Evolutionary conservation across 331 rosid genomes (phyloP), one percentile per base, ranked within the genome.

Genomic region (Acacia pycnantha): DNA sequence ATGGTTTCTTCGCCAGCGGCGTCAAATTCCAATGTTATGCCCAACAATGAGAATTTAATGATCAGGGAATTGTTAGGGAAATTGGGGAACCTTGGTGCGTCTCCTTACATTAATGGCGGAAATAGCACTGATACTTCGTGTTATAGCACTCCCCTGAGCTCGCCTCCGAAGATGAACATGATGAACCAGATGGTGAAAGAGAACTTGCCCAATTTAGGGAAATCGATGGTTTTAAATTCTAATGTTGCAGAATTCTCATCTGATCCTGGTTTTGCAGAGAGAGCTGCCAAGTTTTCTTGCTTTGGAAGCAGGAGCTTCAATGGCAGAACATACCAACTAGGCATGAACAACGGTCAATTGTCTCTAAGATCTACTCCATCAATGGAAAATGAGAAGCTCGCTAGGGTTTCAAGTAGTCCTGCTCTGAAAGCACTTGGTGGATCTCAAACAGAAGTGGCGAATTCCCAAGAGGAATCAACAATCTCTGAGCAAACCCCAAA

Each of bases 261-360:
- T 41, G 98, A 96, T 82, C 99, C 97, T 48, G 99, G 98, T 26
- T 96, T 96, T 75, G 99, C 90, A 6, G 98, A 88, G 79, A 87
- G 99, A 31, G 99, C 99, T 33, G 98, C 98, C 5, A 92, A 90
- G 83, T 89, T 96, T 74, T 93, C 99, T 16, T 92, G 97, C 84
- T 96, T 96, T 74, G 98, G 99, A 0, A 96, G 97, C 79, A 85
- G 90, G 80, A 96, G 97, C 83, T 96, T 92, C 86, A 92, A 92
- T 75, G 93, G 86, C 6, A 84, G 97, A 29, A 85, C 86, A 8
- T 44, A 15, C 74, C 94, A 88, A 29, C 68, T 87, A n/a, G 81
- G 74, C 24, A 48, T 61, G 46, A 90, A 88, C 78, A 77, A 79
- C 82, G 84, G 76, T 51, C 89, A 82, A 5, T 41, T 83, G 11